Evolutionary conservation across 192 early-diverging fungal genomes (phyloP).

Genomic region (Backusella morwellensis): DNA sequence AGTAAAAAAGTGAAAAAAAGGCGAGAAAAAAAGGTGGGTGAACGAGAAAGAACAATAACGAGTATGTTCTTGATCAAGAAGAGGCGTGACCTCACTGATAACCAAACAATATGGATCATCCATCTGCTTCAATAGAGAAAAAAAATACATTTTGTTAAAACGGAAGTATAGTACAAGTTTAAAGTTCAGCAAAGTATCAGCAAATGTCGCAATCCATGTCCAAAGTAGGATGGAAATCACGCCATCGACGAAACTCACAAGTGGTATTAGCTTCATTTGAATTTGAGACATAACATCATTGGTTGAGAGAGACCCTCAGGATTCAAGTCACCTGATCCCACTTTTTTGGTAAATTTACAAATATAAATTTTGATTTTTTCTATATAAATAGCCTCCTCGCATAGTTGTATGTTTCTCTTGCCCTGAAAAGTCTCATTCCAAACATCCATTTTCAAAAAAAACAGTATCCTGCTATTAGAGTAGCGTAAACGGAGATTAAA

Average conservation of each 20-base stretch:
- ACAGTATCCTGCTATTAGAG: neutral
- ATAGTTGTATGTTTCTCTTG: neutral
- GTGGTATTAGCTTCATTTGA: neutral
- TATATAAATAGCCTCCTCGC: neutral
- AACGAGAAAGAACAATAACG: neutral
- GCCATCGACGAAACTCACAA: neutral
- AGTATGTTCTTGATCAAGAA: neutral
- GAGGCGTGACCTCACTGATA: neutral
- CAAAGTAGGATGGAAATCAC: neutral
- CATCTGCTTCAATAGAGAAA: neutral
- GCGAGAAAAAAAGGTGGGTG: neutral
- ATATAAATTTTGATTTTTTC: neutral
- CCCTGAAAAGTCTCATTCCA: neutral
- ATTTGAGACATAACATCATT: neutral
- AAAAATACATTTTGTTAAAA: neutral
- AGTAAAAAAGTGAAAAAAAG: neutral
- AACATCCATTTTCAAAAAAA: neutral
- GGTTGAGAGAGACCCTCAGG: neutral
- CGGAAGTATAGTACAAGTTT: conserved; percentile 2
- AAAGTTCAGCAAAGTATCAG: neutral
- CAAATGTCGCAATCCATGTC: conserved; percentile 2
- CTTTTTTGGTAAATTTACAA: neutral
- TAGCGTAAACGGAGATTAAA: neutral
- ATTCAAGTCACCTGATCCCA: neutral
- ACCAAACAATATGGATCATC: neutral